These are phyloP conservation scores for Backusella westeae DNA, from an alignment of 192 early-diverging fungal genomes.

Conservation along the genomic window DNA sequence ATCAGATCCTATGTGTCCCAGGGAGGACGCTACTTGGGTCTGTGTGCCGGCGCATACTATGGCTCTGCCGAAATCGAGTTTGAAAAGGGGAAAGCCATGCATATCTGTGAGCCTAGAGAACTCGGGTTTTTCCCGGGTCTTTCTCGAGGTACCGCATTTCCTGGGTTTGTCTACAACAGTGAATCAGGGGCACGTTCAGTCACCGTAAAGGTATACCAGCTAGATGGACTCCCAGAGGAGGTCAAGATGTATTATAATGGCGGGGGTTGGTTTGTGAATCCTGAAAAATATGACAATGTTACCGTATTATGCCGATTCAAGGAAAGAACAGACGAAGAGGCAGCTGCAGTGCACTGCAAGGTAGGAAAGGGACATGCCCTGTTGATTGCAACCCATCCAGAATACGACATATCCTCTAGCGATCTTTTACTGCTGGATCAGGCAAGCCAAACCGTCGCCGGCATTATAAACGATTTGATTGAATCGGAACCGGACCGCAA, in stretches of 20 bases:
- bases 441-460: conserved; percentile 38
- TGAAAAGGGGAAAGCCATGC: conserved; percentile 60
- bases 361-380: conserved; percentile 70
- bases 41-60: conserved; percentile 92
- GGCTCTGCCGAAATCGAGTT: conserved; percentile 72
- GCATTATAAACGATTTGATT: conserved; percentile 49
- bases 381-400: conserved; percentile 80
- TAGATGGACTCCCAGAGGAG: background rate
- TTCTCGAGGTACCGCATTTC: conserved; percentile 71
- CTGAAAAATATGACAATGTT: conserved; percentile 29
- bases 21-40: conserved; percentile 88
- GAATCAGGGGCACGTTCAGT: conserved; percentile 73
- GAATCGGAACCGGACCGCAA: conserved; percentile 50
- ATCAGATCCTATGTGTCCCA: conserved; percentile 63
- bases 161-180: conserved; percentile 83
- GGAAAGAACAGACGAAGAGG: conserved; percentile 32
- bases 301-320: conserved; percentile 42
- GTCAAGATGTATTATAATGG: conserved; percentile 68
- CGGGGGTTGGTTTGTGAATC: conserved; percentile 64
- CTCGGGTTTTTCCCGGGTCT: conserved; percentile 69
- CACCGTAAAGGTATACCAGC: conserved; percentile 39
- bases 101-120: conserved; percentile 74
- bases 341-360: conserved; percentile 67
- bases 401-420: conserved; percentile 64
- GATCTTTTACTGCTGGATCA: conserved; percentile 50